Percentiles rank a stretch among this genome's conserved stretches.
These are phyloP conservation scores for Solidago caesia DNA, from an alignment of 129 eudicot genomes.

Conservation along the genomic window DNA sequence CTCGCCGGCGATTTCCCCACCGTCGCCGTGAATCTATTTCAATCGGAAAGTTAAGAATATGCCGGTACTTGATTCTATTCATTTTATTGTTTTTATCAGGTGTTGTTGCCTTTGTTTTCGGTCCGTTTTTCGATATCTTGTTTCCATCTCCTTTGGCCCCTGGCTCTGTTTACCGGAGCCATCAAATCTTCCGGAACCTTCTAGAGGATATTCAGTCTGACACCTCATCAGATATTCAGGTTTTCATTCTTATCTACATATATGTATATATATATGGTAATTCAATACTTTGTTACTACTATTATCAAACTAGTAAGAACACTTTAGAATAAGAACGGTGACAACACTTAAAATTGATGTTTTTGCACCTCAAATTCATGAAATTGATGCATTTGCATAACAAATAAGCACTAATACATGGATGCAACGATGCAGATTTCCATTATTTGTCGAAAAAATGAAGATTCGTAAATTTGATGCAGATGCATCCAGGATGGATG, in stretches of 20 bases:
- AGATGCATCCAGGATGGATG: too few species aligned
- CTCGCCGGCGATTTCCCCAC: conserved; percentile 39
- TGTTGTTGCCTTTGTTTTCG: conserved; percentile 40
- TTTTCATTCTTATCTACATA: not conserved
- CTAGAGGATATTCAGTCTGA: conserved; percentile 54
- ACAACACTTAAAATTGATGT: too few species aligned
- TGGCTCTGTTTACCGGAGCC: conserved; percentile 77
- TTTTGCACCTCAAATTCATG: too few species aligned
- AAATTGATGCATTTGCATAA: too few species aligned
- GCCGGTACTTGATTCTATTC: conserved; percentile 46
- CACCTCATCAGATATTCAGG: conserved; percentile 61
- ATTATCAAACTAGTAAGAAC: not conserved
- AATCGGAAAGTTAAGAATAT: conserved; percentile 34
- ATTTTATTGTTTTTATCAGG: conserved; percentile 59
- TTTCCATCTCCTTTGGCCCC: conserved; percentile 48
- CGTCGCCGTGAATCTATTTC: conserved; percentile 42
- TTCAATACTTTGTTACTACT: not conserved
- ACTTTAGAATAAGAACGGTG: too few species aligned
- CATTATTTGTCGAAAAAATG: too few species aligned
- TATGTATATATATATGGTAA: not conserved
- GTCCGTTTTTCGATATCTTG: conserved; percentile 52
- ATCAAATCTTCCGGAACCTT: conserved; percentile 62
- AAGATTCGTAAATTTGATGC: too few species aligned
- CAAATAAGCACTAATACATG: too few species aligned
- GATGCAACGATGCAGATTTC: too few species aligned